Base-by-base conservation (phyloP, 169 alveolate species). In the Eimeria sp. region DNA sequence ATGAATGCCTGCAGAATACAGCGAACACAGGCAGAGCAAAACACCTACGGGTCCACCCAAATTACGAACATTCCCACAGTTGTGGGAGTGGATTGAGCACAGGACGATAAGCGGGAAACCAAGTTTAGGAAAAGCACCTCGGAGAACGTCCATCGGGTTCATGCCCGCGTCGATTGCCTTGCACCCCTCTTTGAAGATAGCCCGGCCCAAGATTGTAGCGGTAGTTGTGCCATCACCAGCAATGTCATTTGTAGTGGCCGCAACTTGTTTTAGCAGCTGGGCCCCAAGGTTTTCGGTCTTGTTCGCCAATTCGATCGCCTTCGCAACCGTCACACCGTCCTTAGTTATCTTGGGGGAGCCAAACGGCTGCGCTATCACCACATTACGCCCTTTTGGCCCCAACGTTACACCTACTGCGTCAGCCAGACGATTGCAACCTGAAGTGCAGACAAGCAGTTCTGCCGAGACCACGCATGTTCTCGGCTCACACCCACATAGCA, bases 221-320 rank as follows among this genome's bases (percentile, higher is more conserved):
- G 99, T 99, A 0, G 99, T 99, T 61, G 99, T 99, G 58, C 99
- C 99, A 96, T 99, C 99, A 47, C 99, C 99, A 70, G 99, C 99
- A 91, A 98, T 99, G 96, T 99, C 99, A 96, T 99, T 99, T 76
- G 99, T 98, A 94, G 99, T 98, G 34, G 99, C 97, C 14, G 99
- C 99, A 11, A 99, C 99, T 96, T 99, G 99, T 96, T 99, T 99
- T 75, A 99, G 99, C 96, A 99, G 97, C 89, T 98, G 99, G 47
- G 99, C 99, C 9, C 99, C 99, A 80, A 99, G 97, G 95, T 99
- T 99, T 95, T 98, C 99, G 97, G 98, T 97, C 95, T 98, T 98
- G 98, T 99, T 99, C 45, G 98, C 95, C 89, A 99, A 98, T 89
- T 99, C 99, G 84, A 99, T 99, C 70, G 99, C 98, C 96, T 99